Evolutionary conservation across 495 filamentous ascomycete species (phyloP).

Genomic region (Beverwykella pulmonaria): DNA sequence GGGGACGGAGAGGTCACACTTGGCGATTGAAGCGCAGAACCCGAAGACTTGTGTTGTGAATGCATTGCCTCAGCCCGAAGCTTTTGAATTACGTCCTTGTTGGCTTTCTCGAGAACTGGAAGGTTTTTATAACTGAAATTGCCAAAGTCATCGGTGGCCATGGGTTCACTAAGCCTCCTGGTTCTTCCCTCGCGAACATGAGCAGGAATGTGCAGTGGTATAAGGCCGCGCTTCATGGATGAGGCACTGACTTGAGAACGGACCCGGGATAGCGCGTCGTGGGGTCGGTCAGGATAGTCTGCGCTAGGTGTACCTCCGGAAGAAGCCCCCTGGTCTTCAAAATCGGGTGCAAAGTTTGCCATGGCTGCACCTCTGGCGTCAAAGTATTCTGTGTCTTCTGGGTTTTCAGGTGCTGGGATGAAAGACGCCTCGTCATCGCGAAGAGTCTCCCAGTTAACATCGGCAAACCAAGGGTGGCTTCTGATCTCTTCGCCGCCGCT

Average conservation of each 20-base stretch:
- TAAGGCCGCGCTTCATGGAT: conserved; percentile 79
- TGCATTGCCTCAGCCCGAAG: conserved; percentile 75
- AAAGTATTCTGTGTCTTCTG: conserved; percentile 98
- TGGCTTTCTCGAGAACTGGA: conserved; percentile 94
- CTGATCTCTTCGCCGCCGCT: conserved; percentile 89
- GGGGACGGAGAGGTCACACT: conserved; percentile 59
- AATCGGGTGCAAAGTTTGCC: conserved; percentile 86
- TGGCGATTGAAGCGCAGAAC: conserved; percentile 46
- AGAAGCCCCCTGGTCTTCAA: conserved; percentile 86
- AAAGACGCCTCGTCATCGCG: conserved; percentile 93
- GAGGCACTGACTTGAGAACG: conserved; percentile 73
- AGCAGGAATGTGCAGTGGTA: conserved; percentile 93
- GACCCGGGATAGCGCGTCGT: conserved; percentile 90
- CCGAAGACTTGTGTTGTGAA: conserved; percentile 43
- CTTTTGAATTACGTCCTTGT: conserved; percentile 97
- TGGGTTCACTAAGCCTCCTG: conserved; percentile 86
- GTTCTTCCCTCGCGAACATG: conserved; percentile 90
- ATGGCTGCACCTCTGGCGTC: conserved; percentile 88
- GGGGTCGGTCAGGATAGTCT: conserved; percentile 82
- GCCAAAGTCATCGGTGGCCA: conserved; percentile 88
- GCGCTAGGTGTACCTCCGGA: conserved; percentile 60
- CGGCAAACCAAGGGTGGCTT: conserved; percentile 83
- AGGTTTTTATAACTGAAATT: conserved; percentile 97
- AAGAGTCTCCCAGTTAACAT: conserved; percentile 85
- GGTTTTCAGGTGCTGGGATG: conserved; percentile 88